phyloP scores from a whole-genome alignment of 2,329 filamentous ascomycete species.

The Aspergillus versicolor region DNA sequence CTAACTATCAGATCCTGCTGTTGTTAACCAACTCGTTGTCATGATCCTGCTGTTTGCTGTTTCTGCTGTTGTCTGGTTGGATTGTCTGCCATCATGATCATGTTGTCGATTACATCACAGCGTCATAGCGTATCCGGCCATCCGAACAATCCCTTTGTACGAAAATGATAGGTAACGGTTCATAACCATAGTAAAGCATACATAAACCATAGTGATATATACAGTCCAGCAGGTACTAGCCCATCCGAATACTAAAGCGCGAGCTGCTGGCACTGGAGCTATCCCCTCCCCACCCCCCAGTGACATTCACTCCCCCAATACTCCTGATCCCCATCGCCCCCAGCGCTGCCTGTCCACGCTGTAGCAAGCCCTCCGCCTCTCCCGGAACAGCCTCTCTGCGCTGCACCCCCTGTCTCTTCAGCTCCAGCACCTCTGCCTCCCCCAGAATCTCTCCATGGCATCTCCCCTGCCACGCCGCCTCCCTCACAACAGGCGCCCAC shows the following conservation, averaged over 20 bases:
- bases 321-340: conserved; percentile 11
- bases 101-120: too few species aligned
- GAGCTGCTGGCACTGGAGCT: conserved; percentile 1
- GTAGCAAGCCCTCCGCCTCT: neutral
- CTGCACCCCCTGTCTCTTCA: conserved; percentile 12
- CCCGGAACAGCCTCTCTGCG: neutral
- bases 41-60: too few species aligned
- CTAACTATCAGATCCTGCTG: too few species aligned
- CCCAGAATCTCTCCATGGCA: conserved; percentile 17
- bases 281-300: conserved; percentile 10
- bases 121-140: too few species aligned
- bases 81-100: too few species aligned
- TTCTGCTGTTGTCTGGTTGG: too few species aligned
- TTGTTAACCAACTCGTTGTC: too few species aligned
- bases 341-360: conserved; percentile 7
- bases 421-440: conserved; percentile 17
- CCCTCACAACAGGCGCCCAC: conserved; percentile 34
- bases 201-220: too few species aligned
- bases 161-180: too few species aligned
- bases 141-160: too few species aligned
- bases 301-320: conserved; percentile 11
- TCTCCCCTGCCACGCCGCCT: conserved; percentile 34
- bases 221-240: neutral
- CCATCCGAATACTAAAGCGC: conserved; percentile 8
- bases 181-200: too few species aligned